These are phyloP conservation scores for Pinus albicaulis DNA, from an alignment of 75 land plant species.

Conservation along the genomic window DNA sequence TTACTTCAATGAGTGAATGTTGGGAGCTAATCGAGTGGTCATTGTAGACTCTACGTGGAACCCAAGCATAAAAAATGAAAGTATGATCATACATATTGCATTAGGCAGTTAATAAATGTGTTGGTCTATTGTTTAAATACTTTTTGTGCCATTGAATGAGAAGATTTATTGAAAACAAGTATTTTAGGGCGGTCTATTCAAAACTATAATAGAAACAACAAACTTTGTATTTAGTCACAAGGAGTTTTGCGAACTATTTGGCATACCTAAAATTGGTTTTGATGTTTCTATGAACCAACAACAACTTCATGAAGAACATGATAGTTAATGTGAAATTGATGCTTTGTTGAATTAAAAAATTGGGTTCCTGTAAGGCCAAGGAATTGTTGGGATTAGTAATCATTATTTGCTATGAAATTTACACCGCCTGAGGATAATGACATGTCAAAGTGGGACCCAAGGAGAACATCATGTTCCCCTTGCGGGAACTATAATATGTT, in stretches of 20 bases:
- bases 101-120: slow-evolving; percentile 92
- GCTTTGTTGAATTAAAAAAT: slow-evolving; percentile 59
- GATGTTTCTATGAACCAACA: slow-evolving; percentile 88
- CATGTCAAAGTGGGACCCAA: slow-evolving; percentile 23
- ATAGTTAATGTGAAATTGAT: slow-evolving; percentile 51
- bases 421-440: slow-evolving; percentile 40
- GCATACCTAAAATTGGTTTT: slow-evolving; percentile 85
- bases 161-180: slow-evolving; percentile 93
- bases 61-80: slow-evolving; percentile 88
- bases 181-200: slow-evolving; percentile 91
- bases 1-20: too few species aligned
- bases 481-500: too few species aligned
- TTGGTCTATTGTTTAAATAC: slow-evolving; percentile 95
- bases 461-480: neutral
- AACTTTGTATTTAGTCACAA: slow-evolving; percentile 85
- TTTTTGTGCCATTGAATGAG: slow-evolving; percentile 91
- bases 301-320: slow-evolving; percentile 80
- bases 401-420: slow-evolving; percentile 68
- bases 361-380: slow-evolving; percentile 58
- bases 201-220: slow-evolving; percentile 91
- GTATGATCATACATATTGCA: slow-evolving; percentile 96
- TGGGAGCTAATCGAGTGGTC: too few species aligned
- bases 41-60: too few species aligned
- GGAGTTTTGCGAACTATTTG: slow-evolving; percentile 86
- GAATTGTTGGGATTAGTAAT: slow-evolving; percentile 89